Evolutionary conservation across 73 alveolate genomes (phyloP).

Genomic region (Paramecium octaurelia): DNA sequence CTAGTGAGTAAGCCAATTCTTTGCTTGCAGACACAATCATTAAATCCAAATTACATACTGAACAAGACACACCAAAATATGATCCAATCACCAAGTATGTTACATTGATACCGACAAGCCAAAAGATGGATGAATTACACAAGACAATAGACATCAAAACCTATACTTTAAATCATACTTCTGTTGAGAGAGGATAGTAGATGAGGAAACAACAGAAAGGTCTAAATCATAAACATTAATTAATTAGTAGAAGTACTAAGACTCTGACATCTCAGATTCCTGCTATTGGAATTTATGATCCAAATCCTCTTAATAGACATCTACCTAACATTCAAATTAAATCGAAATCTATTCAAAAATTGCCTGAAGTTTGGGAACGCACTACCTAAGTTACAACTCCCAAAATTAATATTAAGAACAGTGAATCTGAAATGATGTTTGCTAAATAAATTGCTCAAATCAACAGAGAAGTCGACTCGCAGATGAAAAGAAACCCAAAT

Average conservation of each 20-base stretch:
- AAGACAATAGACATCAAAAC: not conserved
- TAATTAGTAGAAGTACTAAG: slow-evolving; percentile 10
- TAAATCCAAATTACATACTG: not conserved
- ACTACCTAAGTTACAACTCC: not conserved
- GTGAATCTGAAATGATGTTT: slow-evolving; percentile 7
- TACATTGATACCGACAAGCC: not conserved
- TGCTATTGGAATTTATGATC: slow-evolving; percentile 27
- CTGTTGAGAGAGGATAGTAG: not conserved
- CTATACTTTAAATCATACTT: slow-evolving; percentile 1
- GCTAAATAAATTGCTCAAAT: slow-evolving; percentile 9
- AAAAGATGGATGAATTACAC: not conserved
- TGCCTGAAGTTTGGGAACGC: not conserved
- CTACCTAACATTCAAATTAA: slow-evolving; percentile 5
- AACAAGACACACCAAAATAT: not conserved
- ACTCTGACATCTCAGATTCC: not conserved
- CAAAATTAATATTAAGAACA: not conserved
- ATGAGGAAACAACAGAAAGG: not conserved
- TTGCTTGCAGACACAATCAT: not conserved
- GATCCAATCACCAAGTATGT: slow-evolving; percentile 5
- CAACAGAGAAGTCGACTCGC: slow-evolving; percentile 17
- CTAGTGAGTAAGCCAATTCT: not conserved
- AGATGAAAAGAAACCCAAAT: slow-evolving; percentile 26
- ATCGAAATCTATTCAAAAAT: not conserved
- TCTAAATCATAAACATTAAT: not conserved
- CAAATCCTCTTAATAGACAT: not conserved